Conservation (phyloP, 306 rosid genomes). For the Pterocarpus macrocarpus region DNA sequence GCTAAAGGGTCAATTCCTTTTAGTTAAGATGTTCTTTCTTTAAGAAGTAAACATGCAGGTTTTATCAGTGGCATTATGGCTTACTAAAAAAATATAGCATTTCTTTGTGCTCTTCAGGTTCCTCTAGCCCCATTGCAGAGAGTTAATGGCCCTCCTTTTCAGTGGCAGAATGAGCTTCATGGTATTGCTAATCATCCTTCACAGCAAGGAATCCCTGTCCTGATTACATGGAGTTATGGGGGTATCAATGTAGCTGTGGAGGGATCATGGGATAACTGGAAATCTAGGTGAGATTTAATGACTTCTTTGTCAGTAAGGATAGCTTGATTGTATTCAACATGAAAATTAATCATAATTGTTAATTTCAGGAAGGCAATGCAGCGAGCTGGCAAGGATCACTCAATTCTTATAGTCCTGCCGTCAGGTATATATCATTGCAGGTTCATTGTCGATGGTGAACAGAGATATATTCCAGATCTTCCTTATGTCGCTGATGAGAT, state of each 20-base stretch:
- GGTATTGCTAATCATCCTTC: slow-evolving; percentile 64
- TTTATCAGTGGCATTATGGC: no score
- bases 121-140: slow-evolving; percentile 83
- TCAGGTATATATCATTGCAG: slow-evolving; percentile 86
- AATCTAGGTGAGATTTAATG: slow-evolving; percentile 65
- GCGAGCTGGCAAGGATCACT: slow-evolving; percentile 86
- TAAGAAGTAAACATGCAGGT: no score
- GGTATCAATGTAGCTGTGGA: slow-evolving; percentile 80
- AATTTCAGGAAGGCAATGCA: slow-evolving; percentile 74
- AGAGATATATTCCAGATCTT: slow-evolving; percentile 81
- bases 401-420: slow-evolving; percentile 77
- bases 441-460: slow-evolving; percentile 82
- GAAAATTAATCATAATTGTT: slow-evolving; percentile 41
- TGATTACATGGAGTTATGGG: slow-evolving; percentile 85
- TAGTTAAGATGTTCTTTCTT: no score
- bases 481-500: slow-evolving; percentile 77
- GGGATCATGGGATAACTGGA: slow-evolving; percentile 98
- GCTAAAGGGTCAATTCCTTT: no score
- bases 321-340: slow-evolving; percentile 27
- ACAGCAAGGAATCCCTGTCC: slow-evolving; percentile 76
- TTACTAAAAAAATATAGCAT: no score
- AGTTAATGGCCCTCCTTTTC: slow-evolving; percentile 63
- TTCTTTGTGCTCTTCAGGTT: slow-evolving; percentile 62
- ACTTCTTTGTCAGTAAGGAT: slow-evolving; percentile 21
- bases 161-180: slow-evolving; percentile 62